phyloP scores from a whole-genome alignment of 1,284 basidiomycete species.

The Vanrija pseudolonga region DNA sequence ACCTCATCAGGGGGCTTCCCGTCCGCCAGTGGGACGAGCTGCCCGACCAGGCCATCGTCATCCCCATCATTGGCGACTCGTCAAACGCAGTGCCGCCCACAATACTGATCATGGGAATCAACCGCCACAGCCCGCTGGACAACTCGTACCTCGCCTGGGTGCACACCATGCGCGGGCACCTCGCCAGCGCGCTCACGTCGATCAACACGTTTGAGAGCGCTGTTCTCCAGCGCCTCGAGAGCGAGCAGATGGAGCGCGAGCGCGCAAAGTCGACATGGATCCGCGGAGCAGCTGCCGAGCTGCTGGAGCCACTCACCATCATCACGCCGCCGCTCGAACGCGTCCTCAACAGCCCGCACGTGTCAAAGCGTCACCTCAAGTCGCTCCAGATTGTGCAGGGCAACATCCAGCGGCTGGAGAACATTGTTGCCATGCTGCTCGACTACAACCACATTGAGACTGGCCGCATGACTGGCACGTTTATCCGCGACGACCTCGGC shows the following conservation, averaged over 20 bases:
- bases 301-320: slow-evolving; percentile 22
- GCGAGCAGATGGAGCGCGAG: background rate
- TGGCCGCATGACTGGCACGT: slow-evolving; percentile 29
- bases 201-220: slow-evolving; percentile 1
- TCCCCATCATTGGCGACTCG: slow-evolving; percentile 31
- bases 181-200: slow-evolving; percentile 3
- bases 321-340: slow-evolving; percentile 25
- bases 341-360: slow-evolving; percentile 4
- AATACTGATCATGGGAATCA: slow-evolving; percentile 38
- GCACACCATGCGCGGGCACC: slow-evolving; percentile 18
- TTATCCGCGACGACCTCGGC: slow-evolving; percentile 34
- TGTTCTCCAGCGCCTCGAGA: slow-evolving; percentile 3
- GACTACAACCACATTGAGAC: slow-evolving; percentile 35
- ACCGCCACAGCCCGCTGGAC: slow-evolving; percentile 25
- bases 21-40: slow-evolving; percentile 31
- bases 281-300: slow-evolving; percentile 23
- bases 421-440: slow-evolving; percentile 33
- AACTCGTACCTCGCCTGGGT: slow-evolving; percentile 25
- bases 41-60: slow-evolving; percentile 32
- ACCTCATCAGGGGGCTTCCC: slow-evolving; percentile 21
- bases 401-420: slow-evolving; percentile 27
- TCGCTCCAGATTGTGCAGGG: slow-evolving; percentile 21
- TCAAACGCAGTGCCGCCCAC: slow-evolving; percentile 17
- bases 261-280: slow-evolving; percentile 22
- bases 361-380: slow-evolving; percentile 5